Evolutionary conservation across 2,329 filamentous ascomycete genomes (phyloP).

Genomic region (Pseudogymnoascus sp.): DNA sequence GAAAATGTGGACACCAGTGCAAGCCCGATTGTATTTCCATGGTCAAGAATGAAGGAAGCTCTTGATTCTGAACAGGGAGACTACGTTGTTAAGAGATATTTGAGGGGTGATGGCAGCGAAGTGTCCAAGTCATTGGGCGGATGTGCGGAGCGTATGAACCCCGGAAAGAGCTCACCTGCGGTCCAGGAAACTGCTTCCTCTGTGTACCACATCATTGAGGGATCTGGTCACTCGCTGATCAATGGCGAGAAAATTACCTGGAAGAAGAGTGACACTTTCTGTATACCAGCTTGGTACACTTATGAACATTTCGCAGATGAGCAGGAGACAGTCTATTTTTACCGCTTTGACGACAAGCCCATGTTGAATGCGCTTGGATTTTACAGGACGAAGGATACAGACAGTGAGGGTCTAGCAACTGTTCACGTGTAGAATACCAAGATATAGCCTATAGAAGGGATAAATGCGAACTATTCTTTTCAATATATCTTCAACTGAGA

Average conservation of each 20-base stretch:
- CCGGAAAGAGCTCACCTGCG: constrained; percentile 29
- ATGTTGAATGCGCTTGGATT: constrained; percentile 45
- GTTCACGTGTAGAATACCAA: background rate
- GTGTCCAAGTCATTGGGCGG: constrained; percentile 41
- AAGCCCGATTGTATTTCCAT: constrained; percentile 35
- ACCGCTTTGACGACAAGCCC: constrained; percentile 46
- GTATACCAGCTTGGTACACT: constrained; percentile 42
- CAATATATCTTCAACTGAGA: background rate
- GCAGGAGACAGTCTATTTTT: constrained; percentile 37
- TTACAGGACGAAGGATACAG: constrained; percentile 34
- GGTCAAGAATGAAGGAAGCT: constrained; percentile 31
- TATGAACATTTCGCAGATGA: constrained; percentile 39
- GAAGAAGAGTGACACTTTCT: constrained; percentile 46
- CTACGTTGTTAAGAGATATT: constrained; percentile 28
- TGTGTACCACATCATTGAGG: constrained; percentile 45
- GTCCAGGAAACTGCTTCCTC: constrained; percentile 43
- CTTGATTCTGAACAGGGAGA: constrained; percentile 27
- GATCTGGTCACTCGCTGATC: constrained; percentile 35
- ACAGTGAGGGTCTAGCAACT: constrained; percentile 31
- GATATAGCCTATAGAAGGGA: background rate
- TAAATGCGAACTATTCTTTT: background rate
- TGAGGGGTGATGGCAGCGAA: constrained; percentile 30
- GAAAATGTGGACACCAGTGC: constrained; percentile 31
- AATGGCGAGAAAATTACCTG: constrained; percentile 32
- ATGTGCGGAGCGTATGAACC: constrained; percentile 36